Conservation (phyloP, 768 basidiomycete species). For the Nevesoporus exiguus region DNA sequence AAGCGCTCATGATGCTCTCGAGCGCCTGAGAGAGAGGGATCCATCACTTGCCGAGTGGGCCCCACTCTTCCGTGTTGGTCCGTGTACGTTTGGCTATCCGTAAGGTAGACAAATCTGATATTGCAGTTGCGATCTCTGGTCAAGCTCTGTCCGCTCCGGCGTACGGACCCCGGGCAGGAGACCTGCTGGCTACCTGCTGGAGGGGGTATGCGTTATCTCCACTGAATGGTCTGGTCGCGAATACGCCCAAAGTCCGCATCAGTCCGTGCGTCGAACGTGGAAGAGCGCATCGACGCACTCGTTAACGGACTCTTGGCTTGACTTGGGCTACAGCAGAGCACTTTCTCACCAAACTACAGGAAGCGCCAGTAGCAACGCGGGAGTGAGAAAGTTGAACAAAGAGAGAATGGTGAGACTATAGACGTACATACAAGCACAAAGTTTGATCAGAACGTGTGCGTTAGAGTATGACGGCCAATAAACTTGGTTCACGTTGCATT, state of each 20-base stretch:
- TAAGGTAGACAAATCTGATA: not conserved
- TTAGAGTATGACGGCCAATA: no score
- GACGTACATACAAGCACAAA: not conserved
- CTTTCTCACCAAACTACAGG: not conserved
- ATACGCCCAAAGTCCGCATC: slow-evolving; percentile 14
- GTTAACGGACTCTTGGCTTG: slow-evolving; percentile 9
- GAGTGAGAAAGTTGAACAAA: not conserved
- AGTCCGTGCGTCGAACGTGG: slow-evolving; percentile 20
- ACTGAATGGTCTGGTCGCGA: slow-evolving; percentile 16
- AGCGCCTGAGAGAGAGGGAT: no score
- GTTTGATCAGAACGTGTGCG: no score
- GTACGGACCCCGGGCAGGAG: slow-evolving; percentile 10
- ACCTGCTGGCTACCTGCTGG: slow-evolving; percentile 13
- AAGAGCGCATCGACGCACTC: slow-evolving; percentile 13
- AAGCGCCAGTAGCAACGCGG: not conserved
- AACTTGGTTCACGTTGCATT: no score
- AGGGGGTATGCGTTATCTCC: slow-evolving; percentile 14
- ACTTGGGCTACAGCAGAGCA: slow-evolving; percentile 1
- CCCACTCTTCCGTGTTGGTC: no score
- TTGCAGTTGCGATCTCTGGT: not conserved
- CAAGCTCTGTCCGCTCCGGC: slow-evolving; percentile 16
- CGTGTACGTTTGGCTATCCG: no score
- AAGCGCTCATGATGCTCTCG: no score
- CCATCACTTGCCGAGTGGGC: no score
- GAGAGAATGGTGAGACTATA: slow-evolving; percentile 19